Evolutionary conservation across 345 rosid genomes (phyloP), one percentile per base, ranked within the genome.

Genomic region (Gossypium turneri): DNA sequence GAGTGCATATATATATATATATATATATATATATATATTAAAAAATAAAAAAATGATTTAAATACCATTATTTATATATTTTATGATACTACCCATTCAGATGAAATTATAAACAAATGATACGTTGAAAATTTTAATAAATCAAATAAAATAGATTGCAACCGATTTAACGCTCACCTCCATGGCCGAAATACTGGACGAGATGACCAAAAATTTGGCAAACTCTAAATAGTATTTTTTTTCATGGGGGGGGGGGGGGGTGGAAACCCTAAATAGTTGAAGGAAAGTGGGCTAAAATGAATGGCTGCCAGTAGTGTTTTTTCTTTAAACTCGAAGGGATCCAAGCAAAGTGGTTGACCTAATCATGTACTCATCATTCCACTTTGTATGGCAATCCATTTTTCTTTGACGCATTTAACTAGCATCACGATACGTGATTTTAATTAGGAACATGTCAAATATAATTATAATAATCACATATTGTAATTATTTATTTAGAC

Each of bases 351-450:
- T 27, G 65, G 43, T 60, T 60, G 65, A 7, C 34, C 15, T 41
- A 25, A 60, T 38, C 65, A 60, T 60, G 65, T 60, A 29, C 43
- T 60, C 65, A 60, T 60, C 65, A 60, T 60, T 60, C 17, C 65
- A 25, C 43, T 24, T 60, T 60, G 41, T 34, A 34, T 34, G 6
- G 41, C 41, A 34, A 5, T 34, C 41, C 41, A 34, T 34, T 34
- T 34, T 34, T 34, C 41, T 34, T 34, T 5, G 7, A 34, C 41
- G 41, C 4, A 4, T 34, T 34, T 34, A 34, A 4, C 7, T 34
- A 4, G 41, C 41, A 34, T 5, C 41, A 34, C 41, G 41, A 34
- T 34, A 34, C 41, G 41, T 34, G 41, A 34, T 34, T 34, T 34
- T 5, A 34, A 34, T 34, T 34, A 34, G 41, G 41, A 4, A 34